A percentile compares a stretch with the other conserved stretches of the same genome.
Evolutionary conservation across 139 green algal genomes (phyloP).

Genomic region (Auxenochlorella pyrenoidosa): DNA sequence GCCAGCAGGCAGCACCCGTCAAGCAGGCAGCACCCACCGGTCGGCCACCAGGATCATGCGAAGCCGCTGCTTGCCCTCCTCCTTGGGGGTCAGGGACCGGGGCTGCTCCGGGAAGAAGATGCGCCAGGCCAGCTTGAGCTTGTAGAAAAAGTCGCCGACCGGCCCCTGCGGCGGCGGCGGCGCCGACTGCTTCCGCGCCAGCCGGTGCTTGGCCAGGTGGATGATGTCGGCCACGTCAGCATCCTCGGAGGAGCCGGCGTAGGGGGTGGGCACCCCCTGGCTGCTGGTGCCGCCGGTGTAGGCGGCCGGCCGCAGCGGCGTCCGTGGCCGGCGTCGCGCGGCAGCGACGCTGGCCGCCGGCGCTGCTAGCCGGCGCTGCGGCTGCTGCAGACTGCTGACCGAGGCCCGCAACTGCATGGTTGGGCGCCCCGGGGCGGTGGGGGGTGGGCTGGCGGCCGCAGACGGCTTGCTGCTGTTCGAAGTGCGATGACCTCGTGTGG

Average conservation of each 20-base stretch:
- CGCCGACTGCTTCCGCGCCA: background rate
- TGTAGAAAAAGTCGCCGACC: slow-evolving; percentile 42
- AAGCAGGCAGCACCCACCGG: slow-evolving; percentile 40
- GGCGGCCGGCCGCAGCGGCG: background rate
- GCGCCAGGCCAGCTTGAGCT: slow-evolving; percentile 57
- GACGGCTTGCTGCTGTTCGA: background rate
- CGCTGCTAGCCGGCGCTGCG: background rate
- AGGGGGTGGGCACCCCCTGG: background rate
- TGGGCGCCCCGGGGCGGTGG: background rate
- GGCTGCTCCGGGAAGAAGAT: slow-evolving; percentile 66
- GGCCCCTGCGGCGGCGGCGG: background rate
- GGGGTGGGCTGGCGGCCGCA: background rate
- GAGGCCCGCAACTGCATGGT: slow-evolving; percentile 7
- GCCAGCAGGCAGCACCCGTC: background rate
- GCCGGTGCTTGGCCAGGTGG: slow-evolving; percentile 9
- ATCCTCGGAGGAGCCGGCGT: background rate
- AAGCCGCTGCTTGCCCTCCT: slow-evolving; percentile 72
- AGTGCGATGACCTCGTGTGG: background rate
- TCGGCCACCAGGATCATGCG: slow-evolving; percentile 87
- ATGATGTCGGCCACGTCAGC: slow-evolving; percentile 23
- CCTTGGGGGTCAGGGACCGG: slow-evolving; percentile 47
- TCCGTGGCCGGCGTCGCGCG: background rate
- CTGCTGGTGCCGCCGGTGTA: background rate
- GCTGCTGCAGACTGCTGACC: background rate
- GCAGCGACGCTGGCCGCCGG: background rate